These are phyloP conservation scores for Ascochyta lentis DNA, from an alignment of 2,329 filamentous ascomycete species.

Conservation along the genomic window DNA sequence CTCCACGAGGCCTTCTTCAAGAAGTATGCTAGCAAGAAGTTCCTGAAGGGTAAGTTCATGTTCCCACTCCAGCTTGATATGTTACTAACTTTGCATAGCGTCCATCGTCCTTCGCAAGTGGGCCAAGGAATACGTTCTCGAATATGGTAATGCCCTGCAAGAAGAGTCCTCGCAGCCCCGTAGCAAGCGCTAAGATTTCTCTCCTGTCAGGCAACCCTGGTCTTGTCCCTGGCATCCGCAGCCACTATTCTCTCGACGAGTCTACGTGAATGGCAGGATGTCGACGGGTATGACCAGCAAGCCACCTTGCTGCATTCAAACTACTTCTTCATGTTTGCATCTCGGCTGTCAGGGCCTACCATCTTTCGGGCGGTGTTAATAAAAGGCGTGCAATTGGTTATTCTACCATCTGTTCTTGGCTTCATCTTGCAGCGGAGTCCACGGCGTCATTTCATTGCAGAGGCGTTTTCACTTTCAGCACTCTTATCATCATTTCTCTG, in stretches of 20 bases:
- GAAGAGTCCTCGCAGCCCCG: conserved; percentile 35
- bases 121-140: conserved; percentile 74
- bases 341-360: conserved; percentile 34
- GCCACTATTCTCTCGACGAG: conserved; percentile 8
- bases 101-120: conserved; percentile 91
- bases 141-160: conserved; percentile 41
- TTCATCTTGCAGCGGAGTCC: conserved; percentile 39
- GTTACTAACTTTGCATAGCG: conserved; percentile 59
- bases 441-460: conserved; percentile 33
- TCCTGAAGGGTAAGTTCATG: conserved; percentile 81
- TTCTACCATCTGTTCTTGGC: conserved; percentile 28
- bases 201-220: conserved; percentile 27
- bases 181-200: conserved; percentile 32
- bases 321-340: conserved; percentile 44
- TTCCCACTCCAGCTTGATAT: not conserved
- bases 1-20: conserved; percentile 98
- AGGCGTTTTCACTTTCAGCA: conserved; percentile 34
- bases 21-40: conserved; percentile 99
- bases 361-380: conserved; percentile 45
- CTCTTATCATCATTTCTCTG: conserved; percentile 46
- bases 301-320: conserved; percentile 16
- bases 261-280: not conserved
- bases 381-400: conserved; percentile 43
- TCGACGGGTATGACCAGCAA: conserved; percentile 11
- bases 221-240: conserved; percentile 17